Conservation (phyloP, 2,329 filamentous ascomycete species). For the Fusarium sp. region DNA sequence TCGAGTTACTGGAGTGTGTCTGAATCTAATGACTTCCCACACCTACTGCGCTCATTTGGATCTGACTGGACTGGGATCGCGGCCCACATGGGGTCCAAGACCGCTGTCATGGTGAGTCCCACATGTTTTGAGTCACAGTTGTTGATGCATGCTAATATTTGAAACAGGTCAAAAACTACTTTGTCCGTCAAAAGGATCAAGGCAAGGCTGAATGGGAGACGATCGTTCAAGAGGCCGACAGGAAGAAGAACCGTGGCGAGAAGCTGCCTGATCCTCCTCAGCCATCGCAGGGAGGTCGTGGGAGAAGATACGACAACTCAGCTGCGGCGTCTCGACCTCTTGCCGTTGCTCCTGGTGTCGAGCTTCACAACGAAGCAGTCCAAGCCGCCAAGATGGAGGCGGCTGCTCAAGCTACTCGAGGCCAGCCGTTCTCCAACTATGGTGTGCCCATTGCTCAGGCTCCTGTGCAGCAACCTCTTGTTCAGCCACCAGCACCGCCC, state of each 20-base stretch:
- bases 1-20: constrained; percentile 92
- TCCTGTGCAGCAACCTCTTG: constrained; percentile 48
- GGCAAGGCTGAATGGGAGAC: constrained; percentile 69
- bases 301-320: constrained; percentile 63
- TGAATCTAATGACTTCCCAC: constrained; percentile 81
- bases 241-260: constrained; percentile 67
- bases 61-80: constrained; percentile 84
- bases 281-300: constrained; percentile 62
- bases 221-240: constrained; percentile 71
- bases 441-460: constrained; percentile 61
- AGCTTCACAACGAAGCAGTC: constrained; percentile 59
- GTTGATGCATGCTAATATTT: constrained; percentile 20
- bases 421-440: constrained; percentile 57
- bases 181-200: constrained; percentile 71
- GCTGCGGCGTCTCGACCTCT: constrained; percentile 55
- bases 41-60: constrained; percentile 78
- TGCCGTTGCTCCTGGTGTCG: constrained; percentile 59
- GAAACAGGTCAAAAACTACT: constrained; percentile 75
- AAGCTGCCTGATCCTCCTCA: constrained; percentile 70
- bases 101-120: constrained; percentile 80
- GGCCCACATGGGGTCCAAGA: constrained; percentile 84
- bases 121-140: not conserved
- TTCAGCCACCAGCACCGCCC: constrained; percentile 45
- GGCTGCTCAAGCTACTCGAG: constrained; percentile 46
- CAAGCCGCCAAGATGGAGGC: constrained; percentile 60